Evolutionary conservation across 495 filamentous ascomycete species (phyloP).

Genomic region (Aspergillus biplanus): DNA sequence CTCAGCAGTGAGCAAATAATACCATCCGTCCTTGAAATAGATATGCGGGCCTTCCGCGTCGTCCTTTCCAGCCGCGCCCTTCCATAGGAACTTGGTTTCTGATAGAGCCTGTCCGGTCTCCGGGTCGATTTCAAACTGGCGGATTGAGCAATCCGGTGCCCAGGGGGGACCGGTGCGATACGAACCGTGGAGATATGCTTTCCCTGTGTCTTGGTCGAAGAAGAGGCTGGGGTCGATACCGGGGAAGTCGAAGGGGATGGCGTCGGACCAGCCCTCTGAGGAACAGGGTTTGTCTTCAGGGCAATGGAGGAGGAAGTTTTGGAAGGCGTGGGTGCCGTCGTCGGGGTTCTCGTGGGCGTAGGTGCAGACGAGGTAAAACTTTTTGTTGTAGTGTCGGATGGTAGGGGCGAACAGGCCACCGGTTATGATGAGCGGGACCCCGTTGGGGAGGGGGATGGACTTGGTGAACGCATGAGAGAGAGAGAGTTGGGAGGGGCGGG

Average conservation of each 20-base stretch:
- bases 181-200: not conserved
- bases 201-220: not conserved
- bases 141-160: no score
- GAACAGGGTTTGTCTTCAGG: not conserved
- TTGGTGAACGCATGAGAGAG: not conserved
- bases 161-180: not conserved
- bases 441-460: not conserved
- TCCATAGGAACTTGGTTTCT: not conserved
- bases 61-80: not conserved
- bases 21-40: not conserved
- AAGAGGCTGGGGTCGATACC: not conserved
- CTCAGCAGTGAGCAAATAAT: not conserved
- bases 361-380: not conserved
- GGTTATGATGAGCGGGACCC: not conserved
- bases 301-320: not conserved
- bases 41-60: not conserved
- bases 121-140: not conserved
- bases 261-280: not conserved
- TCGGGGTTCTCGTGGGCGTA: not conserved
- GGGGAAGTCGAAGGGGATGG: not conserved
- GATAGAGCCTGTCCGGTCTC: not conserved
- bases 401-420: not conserved
- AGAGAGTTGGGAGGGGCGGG: not conserved
- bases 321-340: not conserved
- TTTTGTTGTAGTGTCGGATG: not conserved